Conservation (phyloP, 2,329 filamentous ascomycete genomes). For the Ascochyta pisi region DNA sequence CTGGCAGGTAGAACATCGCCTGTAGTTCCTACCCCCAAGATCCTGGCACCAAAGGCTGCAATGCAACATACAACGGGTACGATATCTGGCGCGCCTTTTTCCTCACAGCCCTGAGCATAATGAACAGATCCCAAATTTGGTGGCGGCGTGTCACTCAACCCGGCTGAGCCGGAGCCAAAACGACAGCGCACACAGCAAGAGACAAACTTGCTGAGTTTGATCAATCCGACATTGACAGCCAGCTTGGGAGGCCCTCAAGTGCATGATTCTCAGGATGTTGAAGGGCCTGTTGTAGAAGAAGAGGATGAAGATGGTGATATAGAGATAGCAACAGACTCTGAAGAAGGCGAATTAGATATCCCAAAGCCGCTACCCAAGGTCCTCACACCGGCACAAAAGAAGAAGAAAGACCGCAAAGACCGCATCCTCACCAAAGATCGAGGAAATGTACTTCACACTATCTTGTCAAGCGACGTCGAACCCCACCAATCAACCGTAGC, state of each 20-base stretch:
- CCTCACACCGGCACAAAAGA: slow-evolving; percentile 23
- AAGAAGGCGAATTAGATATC: slow-evolving; percentile 12
- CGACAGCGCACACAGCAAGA: slow-evolving; percentile 16
- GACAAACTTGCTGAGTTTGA: slow-evolving; percentile 14
- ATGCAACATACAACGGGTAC: slow-evolving; percentile 8
- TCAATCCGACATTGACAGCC: slow-evolving; percentile 14
- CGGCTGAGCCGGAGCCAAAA: neutral
- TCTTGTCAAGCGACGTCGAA: slow-evolving; percentile 18
- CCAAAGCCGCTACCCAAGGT: slow-evolving; percentile 9
- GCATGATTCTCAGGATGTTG: neutral
- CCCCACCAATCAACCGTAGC: slow-evolving; percentile 21
- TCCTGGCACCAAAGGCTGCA: neutral
- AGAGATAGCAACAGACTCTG: slow-evolving; percentile 16
- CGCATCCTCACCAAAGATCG: slow-evolving; percentile 22
- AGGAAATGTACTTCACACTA: slow-evolving; percentile 25
- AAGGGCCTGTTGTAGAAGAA: neutral
- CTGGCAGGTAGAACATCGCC: neutral
- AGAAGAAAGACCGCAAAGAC: slow-evolving; percentile 23
- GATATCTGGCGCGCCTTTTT: neutral
- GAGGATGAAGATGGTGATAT: slow-evolving; percentile 6
- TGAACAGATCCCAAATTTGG: neutral
- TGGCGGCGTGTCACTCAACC: neutral
- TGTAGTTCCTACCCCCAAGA: neutral
- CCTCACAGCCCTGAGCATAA: neutral
- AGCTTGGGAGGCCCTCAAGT: neutral